phyloP scores from a whole-genome alignment of 352 stramenopile species.

The Phytophthora chlamydospora region DNA sequence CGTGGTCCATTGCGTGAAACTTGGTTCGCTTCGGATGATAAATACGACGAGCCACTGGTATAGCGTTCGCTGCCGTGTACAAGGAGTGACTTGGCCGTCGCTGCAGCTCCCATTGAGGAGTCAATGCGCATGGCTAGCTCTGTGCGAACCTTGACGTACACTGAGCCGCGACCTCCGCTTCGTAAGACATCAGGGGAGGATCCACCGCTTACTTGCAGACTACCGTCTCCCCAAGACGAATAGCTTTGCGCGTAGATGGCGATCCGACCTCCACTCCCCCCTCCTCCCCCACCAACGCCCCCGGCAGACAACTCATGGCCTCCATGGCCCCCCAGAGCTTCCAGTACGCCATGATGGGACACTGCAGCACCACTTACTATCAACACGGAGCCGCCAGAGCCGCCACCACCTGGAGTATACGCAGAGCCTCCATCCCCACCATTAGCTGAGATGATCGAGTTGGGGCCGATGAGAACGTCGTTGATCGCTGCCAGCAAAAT shows the following conservation, averaged over 20 bases:
- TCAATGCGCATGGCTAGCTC: conserved; percentile 64
- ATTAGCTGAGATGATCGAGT: conserved; percentile 81
- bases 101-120: conserved; percentile 66
- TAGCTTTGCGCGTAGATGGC: conserved; percentile 94
- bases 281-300: conserved; percentile 63
- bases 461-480: conserved; percentile 91
- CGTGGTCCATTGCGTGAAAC: conserved; percentile 53
- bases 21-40: conserved; percentile 27
- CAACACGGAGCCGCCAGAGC: conserved; percentile 58
- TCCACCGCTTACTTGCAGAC: conserved; percentile 80
- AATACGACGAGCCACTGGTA: conserved; percentile 36
- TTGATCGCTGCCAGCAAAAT: conserved; percentile 92
- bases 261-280: conserved; percentile 86
- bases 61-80: conserved; percentile 52
- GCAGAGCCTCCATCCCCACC: conserved; percentile 56
- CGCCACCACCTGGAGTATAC: conserved; percentile 65
- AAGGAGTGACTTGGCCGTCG: conserved; percentile 73
- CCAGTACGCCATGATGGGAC: conserved; percentile 75
- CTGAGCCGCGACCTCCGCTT: conserved; percentile 45
- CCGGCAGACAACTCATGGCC: conserved; percentile 45
- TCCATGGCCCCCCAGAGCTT: conserved; percentile 83
- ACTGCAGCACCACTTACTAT: conserved; percentile 58
- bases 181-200: conserved; percentile 49
- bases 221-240: conserved; percentile 80
- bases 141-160: conserved; percentile 50